phyloP scores from a whole-genome alignment of 1,284 basidiomycete genomes.

The Ceratobasidium sp. region DNA sequence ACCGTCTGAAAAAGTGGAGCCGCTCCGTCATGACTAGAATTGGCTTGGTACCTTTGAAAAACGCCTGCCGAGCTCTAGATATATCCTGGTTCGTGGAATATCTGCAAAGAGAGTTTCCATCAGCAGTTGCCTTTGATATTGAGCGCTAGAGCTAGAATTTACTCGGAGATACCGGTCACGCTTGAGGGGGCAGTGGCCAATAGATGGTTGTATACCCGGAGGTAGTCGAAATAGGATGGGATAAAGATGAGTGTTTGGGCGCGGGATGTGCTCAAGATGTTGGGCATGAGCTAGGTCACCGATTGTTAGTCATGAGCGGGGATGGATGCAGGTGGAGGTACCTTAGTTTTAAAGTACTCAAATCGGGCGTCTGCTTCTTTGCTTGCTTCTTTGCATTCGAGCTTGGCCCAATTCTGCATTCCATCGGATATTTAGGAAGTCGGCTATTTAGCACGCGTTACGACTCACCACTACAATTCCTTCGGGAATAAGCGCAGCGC shows the following conservation, averaged over 20 bases:
- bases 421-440: not conserved
- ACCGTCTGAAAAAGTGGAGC: conserved; percentile 97
- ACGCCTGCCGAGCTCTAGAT: conserved; percentile 90
- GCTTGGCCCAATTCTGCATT: conserved; percentile 76
- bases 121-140: not conserved
- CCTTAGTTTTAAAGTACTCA: conserved; percentile 88
- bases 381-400: conserved; percentile 79
- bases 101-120: conserved; percentile 62
- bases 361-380: conserved; percentile 92
- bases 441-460: not conserved
- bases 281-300: conserved; percentile 75
- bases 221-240: conserved; percentile 97
- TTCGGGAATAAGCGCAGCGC: conserved; percentile 79
- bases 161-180: conserved; percentile 92
- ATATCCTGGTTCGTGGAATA: conserved; percentile 96
- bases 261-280: conserved; percentile 88
- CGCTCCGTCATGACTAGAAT: conserved; percentile 95
- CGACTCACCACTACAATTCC: conserved; percentile 82
- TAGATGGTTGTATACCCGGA: conserved; percentile 90
- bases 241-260: conserved; percentile 90
- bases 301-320: too few relatives aligned
- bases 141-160: conserved; percentile 52
- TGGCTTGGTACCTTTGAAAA: conserved; percentile 89
- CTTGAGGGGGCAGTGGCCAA: conserved; percentile 77
- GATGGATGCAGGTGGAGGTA: too few relatives aligned